Evolutionary conservation across 1,139 yeast genomes (phyloP), one percentile per base, ranked within the genome.

Genomic region (Schizosaccharomyces versatilis): DNA sequence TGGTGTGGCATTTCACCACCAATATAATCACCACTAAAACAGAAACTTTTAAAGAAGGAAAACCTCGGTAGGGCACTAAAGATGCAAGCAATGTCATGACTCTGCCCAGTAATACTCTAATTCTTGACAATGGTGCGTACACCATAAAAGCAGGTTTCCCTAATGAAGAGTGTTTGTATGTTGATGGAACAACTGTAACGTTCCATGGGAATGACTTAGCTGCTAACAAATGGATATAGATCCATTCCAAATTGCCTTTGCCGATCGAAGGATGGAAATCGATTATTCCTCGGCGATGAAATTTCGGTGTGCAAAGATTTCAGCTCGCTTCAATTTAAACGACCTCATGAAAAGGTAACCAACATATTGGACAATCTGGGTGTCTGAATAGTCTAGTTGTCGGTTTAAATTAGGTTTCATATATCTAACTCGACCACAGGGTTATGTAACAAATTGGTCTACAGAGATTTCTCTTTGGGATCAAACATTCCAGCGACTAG

Each of bases 391-490:
- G 14, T 6, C n/a, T 15, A 17, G 10, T 19, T 15, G n/a, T 2
- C 7, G 36, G 36, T 19, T 9, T 49, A 9, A n/a, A 3, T 9
- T 15, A 12, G 1, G 12, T 12, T 1, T 48, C 12, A 12, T 10
- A 19, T 15, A 12, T 48, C 14, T 15, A 17, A 36, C 52, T 36
- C 36, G 19, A 15, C 2, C 36, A 36, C 53, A 59, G 59, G 94
- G 97, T 14, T 94, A 88, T 63, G 69, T 93, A 55, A 79, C 81
- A 0, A 84, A 93, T 44, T 93, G 98, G 98, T 95, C 85, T 60
- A 70, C 84, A 1, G 88, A 93, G 65, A 83, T 82, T 64, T 82
- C 83, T n/a, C 76, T 93, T 2, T 93, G 98, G 98, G 97, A 93
- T 65, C 77, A 81, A 60, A 74, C 84, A 65, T 68, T 81, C 61